Evolutionary conservation across 1,139 yeast genomes (phyloP).

Genomic region (Pichia norvegensis): DNA sequence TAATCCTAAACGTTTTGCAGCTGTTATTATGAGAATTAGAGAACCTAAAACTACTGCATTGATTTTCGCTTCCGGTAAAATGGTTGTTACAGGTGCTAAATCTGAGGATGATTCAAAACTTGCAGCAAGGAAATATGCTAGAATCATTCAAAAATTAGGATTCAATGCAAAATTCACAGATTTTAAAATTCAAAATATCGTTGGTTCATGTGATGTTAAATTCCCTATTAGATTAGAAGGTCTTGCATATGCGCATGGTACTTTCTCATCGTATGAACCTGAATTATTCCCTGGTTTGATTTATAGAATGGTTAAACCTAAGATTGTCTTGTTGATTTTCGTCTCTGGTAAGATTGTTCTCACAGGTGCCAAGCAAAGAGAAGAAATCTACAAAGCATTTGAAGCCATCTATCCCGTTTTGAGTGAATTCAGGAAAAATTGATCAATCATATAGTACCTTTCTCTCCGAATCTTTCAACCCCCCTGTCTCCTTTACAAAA

Average conservation of each 20-base stretch:
- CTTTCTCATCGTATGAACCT: constrained; percentile 98
- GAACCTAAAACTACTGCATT: constrained; percentile 98
- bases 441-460: constrained; percentile 5
- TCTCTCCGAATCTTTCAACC: not conserved
- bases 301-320: constrained; percentile 99
- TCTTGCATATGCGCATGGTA: constrained; percentile 95
- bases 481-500: not conserved
- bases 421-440: constrained; percentile 91
- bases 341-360: constrained; percentile 96
- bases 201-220: constrained; percentile 97
- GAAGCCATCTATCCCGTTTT: constrained; percentile 97
- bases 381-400: constrained; percentile 95
- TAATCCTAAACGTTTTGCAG: constrained; percentile 97
- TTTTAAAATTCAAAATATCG: constrained; percentile 95
- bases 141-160: constrained; percentile 96
- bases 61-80: constrained; percentile 96
- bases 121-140: constrained; percentile 95
- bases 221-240: constrained; percentile 98
- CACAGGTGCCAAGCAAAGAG: constrained; percentile 99
- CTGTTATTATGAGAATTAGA: constrained; percentile 98
- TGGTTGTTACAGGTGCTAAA: constrained; percentile 99
- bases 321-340: constrained; percentile 88
- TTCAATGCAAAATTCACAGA: constrained; percentile 94
- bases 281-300: constrained; percentile 97
- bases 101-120: constrained; percentile 95